Evolutionary conservation across 768 basidiomycete species (phyloP), one percentile per base, ranked within the genome.

Genomic region (Tulasnella sp.): DNA sequence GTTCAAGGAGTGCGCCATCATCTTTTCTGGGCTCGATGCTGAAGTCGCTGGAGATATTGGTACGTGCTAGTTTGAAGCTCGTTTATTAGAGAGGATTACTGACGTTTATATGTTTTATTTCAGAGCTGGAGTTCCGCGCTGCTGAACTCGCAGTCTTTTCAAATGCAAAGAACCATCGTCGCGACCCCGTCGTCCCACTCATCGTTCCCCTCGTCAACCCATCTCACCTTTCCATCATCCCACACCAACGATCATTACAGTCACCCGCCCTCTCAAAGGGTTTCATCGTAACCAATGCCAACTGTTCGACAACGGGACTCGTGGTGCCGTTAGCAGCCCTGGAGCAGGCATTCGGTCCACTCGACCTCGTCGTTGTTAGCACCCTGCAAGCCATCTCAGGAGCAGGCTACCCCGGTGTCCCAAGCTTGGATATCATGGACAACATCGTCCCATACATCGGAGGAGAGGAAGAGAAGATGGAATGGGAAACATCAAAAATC

Each of bases 341-440:
- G 79, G 96, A 97, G 83, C 89, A 87, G 78, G 87, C 92, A 0
- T 99, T 99, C 78, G 97, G 97, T 6, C 96, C 96, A n/a, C 86
- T 99, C 81, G 93, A 98, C 80, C 88, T 90, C 1, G 90, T 94
- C 81, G 85, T 98, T 81, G 91, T 96, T 82, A 97, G 95, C 7
- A 99, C 97, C 5, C 90, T 99, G 87, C 97, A 99, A 83, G 97
- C 97, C 78, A 96, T 99, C 83, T 96, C 94, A 0, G 97, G 97
- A 45, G 96, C 89, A 0, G 97, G 97, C n/a, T 99, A 99, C 85
- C 97, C 97, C 1, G 97, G 97, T 72, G 90, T 99, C 0, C 84
- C 94, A 15, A 87, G 88, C 58, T 86, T 99, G 76, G 97, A 99
- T 83, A 93, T 98, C 82, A 80, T 97, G 79, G 97, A 99, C 85